phyloP scores from a whole-genome alignment of 768 basidiomycete species.

The Mycena leptocephala region DNA sequence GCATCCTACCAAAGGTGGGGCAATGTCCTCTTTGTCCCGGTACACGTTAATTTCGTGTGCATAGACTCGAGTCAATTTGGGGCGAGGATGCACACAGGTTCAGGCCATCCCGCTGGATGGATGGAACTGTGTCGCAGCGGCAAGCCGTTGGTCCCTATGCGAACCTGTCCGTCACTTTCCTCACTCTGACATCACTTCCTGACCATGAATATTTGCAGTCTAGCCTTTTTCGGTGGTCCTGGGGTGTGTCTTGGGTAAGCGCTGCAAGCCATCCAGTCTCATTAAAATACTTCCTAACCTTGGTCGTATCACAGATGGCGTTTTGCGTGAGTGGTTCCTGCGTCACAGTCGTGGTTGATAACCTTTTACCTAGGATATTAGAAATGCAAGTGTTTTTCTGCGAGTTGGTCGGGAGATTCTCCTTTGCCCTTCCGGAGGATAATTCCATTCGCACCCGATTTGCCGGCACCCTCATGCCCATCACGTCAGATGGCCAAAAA shows the following conservation, averaged over 20 bases:
- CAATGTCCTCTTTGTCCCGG: not conserved
- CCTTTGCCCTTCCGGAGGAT: not conserved
- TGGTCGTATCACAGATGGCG: not conserved
- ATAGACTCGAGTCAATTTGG: not conserved
- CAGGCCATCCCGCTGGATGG: not conserved
- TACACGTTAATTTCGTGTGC: too few relatives aligned
- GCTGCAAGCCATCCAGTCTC: not conserved
- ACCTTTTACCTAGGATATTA: not conserved
- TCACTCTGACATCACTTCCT: not conserved
- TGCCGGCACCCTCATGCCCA: not conserved
- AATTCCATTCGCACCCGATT: not conserved
- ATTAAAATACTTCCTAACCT: not conserved
- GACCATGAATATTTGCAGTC: not conserved
- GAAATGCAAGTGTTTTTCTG: conserved; percentile 25
- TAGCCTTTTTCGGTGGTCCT: not conserved
- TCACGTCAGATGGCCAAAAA: not conserved
- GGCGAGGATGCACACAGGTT: not conserved
- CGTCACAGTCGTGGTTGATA: not conserved
- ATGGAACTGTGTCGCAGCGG: not conserved
- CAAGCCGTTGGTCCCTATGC: not conserved
- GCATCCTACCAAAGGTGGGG: conserved; percentile 26
- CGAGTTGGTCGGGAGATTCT: conserved; percentile 20
- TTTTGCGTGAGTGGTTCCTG: conserved; percentile 11
- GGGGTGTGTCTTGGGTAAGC: not conserved
- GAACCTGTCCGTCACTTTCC: not conserved